Base-by-base conservation (phyloP, 345 rosid genomes). In the Rhizophora mangle region DNA sequence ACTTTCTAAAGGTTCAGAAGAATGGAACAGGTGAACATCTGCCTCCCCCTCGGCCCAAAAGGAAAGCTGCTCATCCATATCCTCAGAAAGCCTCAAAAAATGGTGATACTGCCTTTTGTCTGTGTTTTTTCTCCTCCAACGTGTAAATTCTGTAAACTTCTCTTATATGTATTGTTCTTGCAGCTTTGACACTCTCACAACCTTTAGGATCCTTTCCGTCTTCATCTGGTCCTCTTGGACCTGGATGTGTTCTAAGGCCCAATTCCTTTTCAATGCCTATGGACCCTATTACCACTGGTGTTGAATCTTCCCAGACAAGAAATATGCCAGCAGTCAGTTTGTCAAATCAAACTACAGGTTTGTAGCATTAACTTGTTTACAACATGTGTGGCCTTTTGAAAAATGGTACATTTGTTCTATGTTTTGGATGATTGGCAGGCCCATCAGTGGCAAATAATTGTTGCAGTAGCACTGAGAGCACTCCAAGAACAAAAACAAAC, bases 11-110 rank as follows among this genome's bases (percentile, higher is more conserved):
- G 83, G 97, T 86, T 56, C 93, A 89, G 78, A 92, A 89, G 85
- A 92, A 69, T 75, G 97, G 97, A 64, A 84, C 92, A 6, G 83
- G 79, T 61, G 96, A 89, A 83, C 97, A 92, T 78, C 80, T 92
- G 76, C 96, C 97, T 78, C 97, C 96, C 21, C 97, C 97, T 64
- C 82, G 97, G 51, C 97, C 97, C 20, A 91, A 91, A 78, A 82
- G 96, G 77, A 92, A 89, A 86, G 93, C 97, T 10, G 89, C 93
- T 69, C 97, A 87, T 85, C 96, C 97, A n/a, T 92, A 92, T 80
- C 97, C 97, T 68, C 97, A 89, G 51, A 91, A 91, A 67, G 96
- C 96, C 31, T 80, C 89, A 3, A 91, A 89, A 78, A 83, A 72
- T 68, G 87, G 97, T 91, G 68, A 36, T 52, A 47, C 49, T 13